Percentiles rank a stretch among this genome's conserved stretches.
These are phyloP conservation scores for Penicillium malachiteum DNA, from an alignment of 495 filamentous ascomycete species.

Conservation along the genomic window DNA sequence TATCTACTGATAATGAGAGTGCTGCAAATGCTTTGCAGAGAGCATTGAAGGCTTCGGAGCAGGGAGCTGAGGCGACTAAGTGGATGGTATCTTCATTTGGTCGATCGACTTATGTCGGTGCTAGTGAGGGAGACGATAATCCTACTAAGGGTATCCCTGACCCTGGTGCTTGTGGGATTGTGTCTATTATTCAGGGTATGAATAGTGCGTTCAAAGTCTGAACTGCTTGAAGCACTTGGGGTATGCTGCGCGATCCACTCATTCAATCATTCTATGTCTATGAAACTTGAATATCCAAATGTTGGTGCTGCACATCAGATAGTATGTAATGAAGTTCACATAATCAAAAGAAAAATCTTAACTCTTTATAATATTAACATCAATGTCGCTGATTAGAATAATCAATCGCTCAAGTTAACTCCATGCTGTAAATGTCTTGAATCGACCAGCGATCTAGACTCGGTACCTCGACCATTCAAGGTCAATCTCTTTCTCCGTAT, in stretches of 20 bases:
- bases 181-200: conserved; percentile 5
- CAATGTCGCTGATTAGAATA: too few species aligned
- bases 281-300: too few species aligned
- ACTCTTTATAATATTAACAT: too few species aligned
- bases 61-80: conserved; percentile 11
- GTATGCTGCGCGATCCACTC: too few species aligned
- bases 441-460: neutral
- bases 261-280: too few species aligned
- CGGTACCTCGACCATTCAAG: conserved; percentile 17
- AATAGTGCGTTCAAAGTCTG: neutral
- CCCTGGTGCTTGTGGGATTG: conserved; percentile 14
- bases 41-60: conserved; percentile 5
- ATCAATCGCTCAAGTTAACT: too few species aligned
- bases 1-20: conserved; percentile 2
- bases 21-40: conserved; percentile 2
- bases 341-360: too few species aligned
- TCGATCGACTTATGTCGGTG: conserved; percentile 17
- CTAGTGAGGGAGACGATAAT: conserved; percentile 3
- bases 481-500: conserved; percentile 39
- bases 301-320: too few species aligned
- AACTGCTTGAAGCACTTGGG: neutral
- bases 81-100: conserved; percentile 13
- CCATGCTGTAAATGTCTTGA: too few species aligned
- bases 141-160: conserved; percentile 16
- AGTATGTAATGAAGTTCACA: too few species aligned